Base-by-base conservation (phyloP, 345 rosid genomes). In the Brassica incana region DNA sequence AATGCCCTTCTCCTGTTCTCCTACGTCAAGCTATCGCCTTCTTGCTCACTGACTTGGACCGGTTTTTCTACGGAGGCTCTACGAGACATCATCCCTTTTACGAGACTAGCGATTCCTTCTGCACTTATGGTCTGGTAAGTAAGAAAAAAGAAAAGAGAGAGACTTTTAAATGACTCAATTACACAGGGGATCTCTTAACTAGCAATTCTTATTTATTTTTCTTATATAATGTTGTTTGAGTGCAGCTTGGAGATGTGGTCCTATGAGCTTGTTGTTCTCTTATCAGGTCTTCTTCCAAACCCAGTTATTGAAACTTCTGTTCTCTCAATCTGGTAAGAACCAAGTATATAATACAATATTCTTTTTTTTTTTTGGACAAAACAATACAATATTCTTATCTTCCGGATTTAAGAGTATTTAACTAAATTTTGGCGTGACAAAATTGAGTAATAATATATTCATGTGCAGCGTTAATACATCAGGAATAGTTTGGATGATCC, bases 161-260 rank as follows among this genome's bases (percentile, higher is more conserved):
- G 50, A 43, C 40, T 29, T 29, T 29, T 29, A 29, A 43, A 43
- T 10, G 50, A 43, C 4, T 43, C 50, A 10, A 10, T 43, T 43
- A 10, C 50, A 43, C 14, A 9, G 50, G 50, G 45, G 14, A 10
- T 43, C 50, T 10, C 50, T 43, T 43, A 43, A 10, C 4, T 43
- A 43, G 5, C 1, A 43, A 43, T 10, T 43, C 14, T 43, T 43
- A 43, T 10, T 43, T 43, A 43, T 43, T 43, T 43, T 12, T 29
- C 32, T 29, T 29, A 29, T 29, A 29, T 43, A 43, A 43, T 43
- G 14, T 43, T 75, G 52, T 82, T 67, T 67, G 56, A 14, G 9
- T 6, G 65, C 88, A 92, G 97, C 91, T 87, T 92, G 75, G 95
- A 92, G 83, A 85, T 86, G 86, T 92, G 98, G 97, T 90, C 97